These are phyloP conservation scores for Oryza coarctata DNA, from an alignment of 176 grass and related monocot genomes.

Conservation along the genomic window DNA sequence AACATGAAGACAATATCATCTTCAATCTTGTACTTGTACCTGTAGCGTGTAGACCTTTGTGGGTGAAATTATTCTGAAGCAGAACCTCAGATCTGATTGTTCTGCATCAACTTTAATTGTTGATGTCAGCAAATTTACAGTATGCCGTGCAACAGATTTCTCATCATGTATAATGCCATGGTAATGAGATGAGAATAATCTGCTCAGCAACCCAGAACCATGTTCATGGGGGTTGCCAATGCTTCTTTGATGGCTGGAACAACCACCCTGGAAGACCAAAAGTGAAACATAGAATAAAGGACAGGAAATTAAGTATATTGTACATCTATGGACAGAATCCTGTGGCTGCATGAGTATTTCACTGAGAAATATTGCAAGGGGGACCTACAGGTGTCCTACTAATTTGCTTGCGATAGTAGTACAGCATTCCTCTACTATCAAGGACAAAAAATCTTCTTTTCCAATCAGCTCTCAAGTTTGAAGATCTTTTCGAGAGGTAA, in stretches of 20 bases:
- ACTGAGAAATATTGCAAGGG: conserved; percentile 18
- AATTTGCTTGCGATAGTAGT: conserved; percentile 95
- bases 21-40: conserved; percentile 50
- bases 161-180: conserved; percentile 87
- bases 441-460: conserved; percentile 99
- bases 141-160: conserved; percentile 94
- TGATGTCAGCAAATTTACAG: conserved; percentile 93
- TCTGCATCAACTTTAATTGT: conserved; percentile 95
- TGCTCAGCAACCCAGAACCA: conserved; percentile 91
- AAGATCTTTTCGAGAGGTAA: conserved; percentile 93
- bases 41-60: conserved; percentile 89
- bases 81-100: conserved; percentile 94
- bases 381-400: conserved; percentile 78
- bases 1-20: conserved; percentile 15
- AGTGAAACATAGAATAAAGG: conserved; percentile 34
- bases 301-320: conserved; percentile 16
- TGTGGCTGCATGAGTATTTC: conserved; percentile 26
- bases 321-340: conserved; percentile 15
- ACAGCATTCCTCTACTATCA: conserved; percentile 97
- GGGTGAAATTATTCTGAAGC: conserved; percentile 97
- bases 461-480: conserved; percentile 96
- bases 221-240: conserved; percentile 58
- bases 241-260: conserved; percentile 54
- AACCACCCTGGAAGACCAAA: conserved; percentile 57
- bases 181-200: conserved; percentile 99